These are phyloP conservation scores for Wickerhamiella slavikovae DNA, from an alignment of 805 yeast species.

Conservation along the genomic window DNA sequence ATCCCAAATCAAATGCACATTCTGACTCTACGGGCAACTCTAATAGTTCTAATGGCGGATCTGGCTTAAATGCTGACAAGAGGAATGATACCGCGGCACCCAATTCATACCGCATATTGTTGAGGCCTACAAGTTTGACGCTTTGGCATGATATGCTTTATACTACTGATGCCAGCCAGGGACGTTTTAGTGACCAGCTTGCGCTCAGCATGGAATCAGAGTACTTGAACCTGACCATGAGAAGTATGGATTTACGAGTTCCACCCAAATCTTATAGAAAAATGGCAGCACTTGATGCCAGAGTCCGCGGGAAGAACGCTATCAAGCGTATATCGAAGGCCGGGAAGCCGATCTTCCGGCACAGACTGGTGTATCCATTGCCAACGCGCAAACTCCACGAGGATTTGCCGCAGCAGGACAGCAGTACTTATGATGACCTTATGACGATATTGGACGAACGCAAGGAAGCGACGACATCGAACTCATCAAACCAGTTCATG, in stretches of 20 bases:
- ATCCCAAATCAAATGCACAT: neutral
- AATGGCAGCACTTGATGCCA: slow-evolving; percentile 1
- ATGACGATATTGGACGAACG: slow-evolving; percentile 51
- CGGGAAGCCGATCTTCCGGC: slow-evolving; percentile 6
- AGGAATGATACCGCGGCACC: slow-evolving; percentile 31
- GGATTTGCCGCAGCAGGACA: slow-evolving; percentile 45
- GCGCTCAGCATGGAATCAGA: slow-evolving; percentile 79
- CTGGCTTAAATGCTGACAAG: neutral
- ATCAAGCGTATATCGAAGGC: neutral
- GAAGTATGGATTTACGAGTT: slow-evolving; percentile 57
- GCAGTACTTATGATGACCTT: slow-evolving; percentile 73
- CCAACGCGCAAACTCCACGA: slow-evolving; percentile 34
- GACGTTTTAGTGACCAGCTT: slow-evolving; percentile 53
- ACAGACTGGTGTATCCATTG: slow-evolving; percentile 19
- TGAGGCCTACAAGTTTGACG: slow-evolving; percentile 64
- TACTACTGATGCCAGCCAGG: slow-evolving; percentile 54
- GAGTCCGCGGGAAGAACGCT: neutral
- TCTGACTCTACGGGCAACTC: neutral
- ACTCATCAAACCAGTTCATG: slow-evolving; percentile 45
- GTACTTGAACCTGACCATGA: slow-evolving; percentile 51
- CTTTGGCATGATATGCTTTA: slow-evolving; percentile 69
- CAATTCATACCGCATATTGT: slow-evolving; percentile 51
- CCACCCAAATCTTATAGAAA: slow-evolving; percentile 19
- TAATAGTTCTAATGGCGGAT: neutral
- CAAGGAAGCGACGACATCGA: slow-evolving; percentile 22